Base-by-base conservation (phyloP, 352 stramenopile genomes). In the Globisporangium alternatum region DNA sequence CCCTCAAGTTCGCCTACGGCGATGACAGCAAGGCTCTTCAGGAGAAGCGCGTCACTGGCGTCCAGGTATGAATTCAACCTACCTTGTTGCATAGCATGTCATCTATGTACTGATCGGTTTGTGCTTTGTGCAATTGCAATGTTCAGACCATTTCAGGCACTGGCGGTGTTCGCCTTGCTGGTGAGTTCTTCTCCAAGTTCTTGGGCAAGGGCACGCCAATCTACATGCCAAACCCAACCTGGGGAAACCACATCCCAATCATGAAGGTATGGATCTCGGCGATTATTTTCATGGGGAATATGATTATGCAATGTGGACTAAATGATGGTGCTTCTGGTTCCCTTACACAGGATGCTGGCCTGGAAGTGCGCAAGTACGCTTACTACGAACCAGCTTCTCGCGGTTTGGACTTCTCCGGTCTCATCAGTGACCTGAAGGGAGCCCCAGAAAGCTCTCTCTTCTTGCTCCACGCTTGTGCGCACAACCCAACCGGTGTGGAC, bases 401-500 rank as follows among this genome's bases (percentile, higher is more conserved):
- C 53, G 87, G 85, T 21, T 67, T 99, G 63, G 92, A 99, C 83
- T 98, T 99, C 78, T 80, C 83, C 30, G 91, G 93, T 35, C 84
- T 99, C 62, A 76, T 99, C 35, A 86, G 96, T 53, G 97, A 99
- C 81, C 86, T 99, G 19, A 76, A 96, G 49, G 93, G 90, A 25
- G 96, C 97, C 0, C 89, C 95, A 35, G 86, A 98, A 49, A 93
- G 89, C 58, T 98, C 95, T 28, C 74, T 98, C 65, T 97, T 99
- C 75, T 77, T 99, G 64, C 79, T 99, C 48, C 98, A 99, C 85
- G 97, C 96, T 25, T 99, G 98, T 71, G 97, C 98, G 21, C 98
- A 99, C 90, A 99, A 99, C 81, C 98, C 98, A 35, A 99, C 97
- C 35, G 97, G 90, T 62, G 97, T 98, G 56, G 98, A 99, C 85